A percentile compares a stretch with the other conserved stretches of the same genome.
phyloP scores from a whole-genome alignment of 2,329 filamentous ascomycete genomes.

The Nothophoma quercina region DNA sequence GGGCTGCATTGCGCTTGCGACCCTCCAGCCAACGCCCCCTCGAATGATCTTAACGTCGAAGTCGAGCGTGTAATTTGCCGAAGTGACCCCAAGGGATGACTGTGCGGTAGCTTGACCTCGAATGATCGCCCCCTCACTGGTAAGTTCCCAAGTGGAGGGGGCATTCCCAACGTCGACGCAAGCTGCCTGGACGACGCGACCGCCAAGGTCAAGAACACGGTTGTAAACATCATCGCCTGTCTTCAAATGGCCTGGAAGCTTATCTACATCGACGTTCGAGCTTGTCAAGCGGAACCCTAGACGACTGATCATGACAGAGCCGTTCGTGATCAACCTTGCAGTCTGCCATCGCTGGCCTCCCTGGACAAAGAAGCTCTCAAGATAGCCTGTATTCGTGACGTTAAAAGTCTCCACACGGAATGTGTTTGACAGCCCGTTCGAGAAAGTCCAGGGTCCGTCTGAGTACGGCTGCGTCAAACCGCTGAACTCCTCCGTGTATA shows the following conservation, averaged over 20 bases:
- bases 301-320: conserved; percentile 38
- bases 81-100: conserved; percentile 23
- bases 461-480: conserved; percentile 2
- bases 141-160: conserved; percentile 42
- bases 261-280: conserved; percentile 23
- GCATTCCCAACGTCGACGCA: conserved; percentile 51
- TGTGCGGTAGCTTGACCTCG: conserved; percentile 44
- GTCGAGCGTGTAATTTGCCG: conserved; percentile 47
- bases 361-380: conserved; percentile 49
- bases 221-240: conserved; percentile 43
- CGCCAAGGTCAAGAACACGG: conserved; percentile 51
- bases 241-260: conserved; percentile 41
- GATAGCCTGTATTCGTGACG: conserved; percentile 37
- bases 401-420: conserved; percentile 53
- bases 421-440: conserved; percentile 26
- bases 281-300: conserved; percentile 47
- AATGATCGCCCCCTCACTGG: conserved; percentile 45
- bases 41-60: conserved; percentile 51
- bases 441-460: conserved; percentile 29
- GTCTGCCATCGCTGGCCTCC: conserved; percentile 54
- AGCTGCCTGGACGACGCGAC: conserved; percentile 40
- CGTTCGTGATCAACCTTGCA: conserved; percentile 47
- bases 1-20: conserved; percentile 31
- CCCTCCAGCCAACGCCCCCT: conserved; percentile 51
- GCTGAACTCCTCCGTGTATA: conserved; percentile 15